Evolutionary conservation across 768 basidiomycete genomes (phyloP).

Genomic region (Leccinum boreale): DNA sequence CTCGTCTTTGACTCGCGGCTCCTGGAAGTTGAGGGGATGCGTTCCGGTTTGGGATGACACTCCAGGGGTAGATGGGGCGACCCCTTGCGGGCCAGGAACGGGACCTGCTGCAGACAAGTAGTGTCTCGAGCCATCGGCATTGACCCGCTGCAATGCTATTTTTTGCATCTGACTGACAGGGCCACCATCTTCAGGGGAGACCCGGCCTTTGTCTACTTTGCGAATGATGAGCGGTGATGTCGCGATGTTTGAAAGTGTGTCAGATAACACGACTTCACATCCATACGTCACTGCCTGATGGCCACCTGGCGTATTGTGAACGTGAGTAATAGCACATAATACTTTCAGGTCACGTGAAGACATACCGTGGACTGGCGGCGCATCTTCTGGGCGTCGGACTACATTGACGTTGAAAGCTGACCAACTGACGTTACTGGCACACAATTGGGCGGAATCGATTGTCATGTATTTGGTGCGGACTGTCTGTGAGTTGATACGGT

Average conservation of each 20-base stretch:
- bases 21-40: slow-evolving; percentile 75
- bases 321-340: slow-evolving; percentile 38
- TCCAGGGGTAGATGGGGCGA: slow-evolving; percentile 69
- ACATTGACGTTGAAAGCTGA: slow-evolving; percentile 94
- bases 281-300: slow-evolving; percentile 91
- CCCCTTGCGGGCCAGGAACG: slow-evolving; percentile 70
- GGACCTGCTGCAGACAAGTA: slow-evolving; percentile 90
- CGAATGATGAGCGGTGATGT: slow-evolving; percentile 85
- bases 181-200: slow-evolving; percentile 84
- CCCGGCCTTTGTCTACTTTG: slow-evolving; percentile 88
- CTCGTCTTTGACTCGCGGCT: slow-evolving; percentile 79
- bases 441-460: slow-evolving; percentile 76
- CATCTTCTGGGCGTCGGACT: slow-evolving; percentile 68
- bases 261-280: slow-evolving; percentile 81
- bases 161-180: slow-evolving; percentile 98
- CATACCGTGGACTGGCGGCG: slow-evolving; percentile 59
- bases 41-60: slow-evolving; percentile 74
- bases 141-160: slow-evolving; percentile 84
- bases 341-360: slow-evolving; percentile 49
- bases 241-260: slow-evolving; percentile 79
- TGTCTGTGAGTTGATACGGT: slow-evolving; percentile 94
- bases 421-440: slow-evolving; percentile 90
- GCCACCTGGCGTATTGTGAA: slow-evolving; percentile 45
- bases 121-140: slow-evolving; percentile 77
- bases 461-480: slow-evolving; percentile 98